These are phyloP conservation scores for Trichoderma parareesei DNA, from an alignment of 495 filamentous ascomycete genomes.

Conservation along the genomic window DNA sequence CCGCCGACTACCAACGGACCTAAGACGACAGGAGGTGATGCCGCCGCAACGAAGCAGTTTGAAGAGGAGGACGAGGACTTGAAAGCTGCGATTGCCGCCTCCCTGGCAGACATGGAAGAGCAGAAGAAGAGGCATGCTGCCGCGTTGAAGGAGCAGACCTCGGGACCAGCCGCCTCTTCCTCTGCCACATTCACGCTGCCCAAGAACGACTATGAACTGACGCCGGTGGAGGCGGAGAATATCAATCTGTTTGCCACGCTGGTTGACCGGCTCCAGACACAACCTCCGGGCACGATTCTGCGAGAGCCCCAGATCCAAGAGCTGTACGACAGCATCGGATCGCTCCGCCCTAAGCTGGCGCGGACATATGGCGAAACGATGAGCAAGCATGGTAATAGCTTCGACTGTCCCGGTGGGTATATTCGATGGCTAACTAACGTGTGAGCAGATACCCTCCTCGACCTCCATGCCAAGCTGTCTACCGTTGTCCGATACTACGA, in stretches of 20 bases:
- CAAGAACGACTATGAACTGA: slow-evolving; percentile 91
- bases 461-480: slow-evolving; percentile 88
- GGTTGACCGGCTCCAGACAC: slow-evolving; percentile 89
- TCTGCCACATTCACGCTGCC: slow-evolving; percentile 46
- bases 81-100: slow-evolving; percentile 92
- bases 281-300: slow-evolving; percentile 89
- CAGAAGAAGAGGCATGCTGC: slow-evolving; percentile 88
- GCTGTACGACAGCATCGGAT: slow-evolving; percentile 91
- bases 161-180: slow-evolving; percentile 28
- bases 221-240: slow-evolving; percentile 88
- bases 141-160: slow-evolving; percentile 64
- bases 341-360: slow-evolving; percentile 85
- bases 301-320: slow-evolving; percentile 97
- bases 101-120: slow-evolving; percentile 95
- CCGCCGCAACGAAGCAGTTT: slow-evolving; percentile 35
- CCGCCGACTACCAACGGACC: slow-evolving; percentile 29
- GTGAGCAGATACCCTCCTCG: slow-evolving; percentile 67
- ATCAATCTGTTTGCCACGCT: slow-evolving; percentile 94
- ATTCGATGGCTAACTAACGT: not conserved
- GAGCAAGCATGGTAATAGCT: slow-evolving; percentile 85
- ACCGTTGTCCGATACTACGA: slow-evolving; percentile 99
- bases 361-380: slow-evolving; percentile 97
- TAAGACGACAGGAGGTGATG: slow-evolving; percentile 15
- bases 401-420: not conserved
- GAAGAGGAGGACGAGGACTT: slow-evolving; percentile 89